Evolutionary conservation across 495 filamentous ascomycete genomes (phyloP).

Genomic region (Aspergillus homomorphus): DNA sequence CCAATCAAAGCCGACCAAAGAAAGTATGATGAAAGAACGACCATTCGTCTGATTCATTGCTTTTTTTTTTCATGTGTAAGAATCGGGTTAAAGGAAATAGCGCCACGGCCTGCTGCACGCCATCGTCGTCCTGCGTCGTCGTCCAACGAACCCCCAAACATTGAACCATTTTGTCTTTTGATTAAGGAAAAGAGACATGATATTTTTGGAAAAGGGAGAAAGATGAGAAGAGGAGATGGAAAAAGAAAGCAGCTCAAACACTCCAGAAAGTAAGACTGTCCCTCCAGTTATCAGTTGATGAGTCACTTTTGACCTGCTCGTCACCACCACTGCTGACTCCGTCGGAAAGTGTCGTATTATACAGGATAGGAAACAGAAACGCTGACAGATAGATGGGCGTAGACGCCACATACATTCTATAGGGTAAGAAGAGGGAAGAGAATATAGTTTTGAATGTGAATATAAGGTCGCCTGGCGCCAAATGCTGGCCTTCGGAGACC

Average conservation of each 20-base stretch:
- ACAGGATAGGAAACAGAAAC: slow-evolving; percentile 23
- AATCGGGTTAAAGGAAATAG: slow-evolving; percentile 8
- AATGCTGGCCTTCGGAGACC: neutral
- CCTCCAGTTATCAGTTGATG: slow-evolving; percentile 12
- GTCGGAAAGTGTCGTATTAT: slow-evolving; percentile 21
- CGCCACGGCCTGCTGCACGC: neutral
- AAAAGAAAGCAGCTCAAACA: slow-evolving; percentile 14
- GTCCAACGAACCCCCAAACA: slow-evolving; percentile 15
- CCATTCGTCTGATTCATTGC: slow-evolving; percentile 8
- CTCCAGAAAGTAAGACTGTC: slow-evolving; percentile 7
- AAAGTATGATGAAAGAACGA: slow-evolving; percentile 2
- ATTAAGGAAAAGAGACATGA: slow-evolving; percentile 9
- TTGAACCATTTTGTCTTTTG: slow-evolving; percentile 14
- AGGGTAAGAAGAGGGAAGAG: slow-evolving; percentile 8
- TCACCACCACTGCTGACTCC: slow-evolving; percentile 18
- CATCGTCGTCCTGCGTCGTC: slow-evolving; percentile 13
- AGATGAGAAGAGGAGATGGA: slow-evolving; percentile 4
- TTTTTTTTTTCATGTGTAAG: slow-evolving; percentile 15
- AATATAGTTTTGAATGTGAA: slow-evolving; percentile 11
- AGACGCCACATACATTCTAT: slow-evolving; percentile 16
- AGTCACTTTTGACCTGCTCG: slow-evolving; percentile 24
- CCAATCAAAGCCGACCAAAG: slow-evolving; percentile 1
- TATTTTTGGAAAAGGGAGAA: slow-evolving; percentile 1
- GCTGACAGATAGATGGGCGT: slow-evolving; percentile 10
- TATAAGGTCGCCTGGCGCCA: slow-evolving; percentile 8